These are phyloP conservation scores for Colletotrichum falcatum DNA, from an alignment of 2,329 filamentous ascomycete species.

Conservation along the genomic window DNA sequence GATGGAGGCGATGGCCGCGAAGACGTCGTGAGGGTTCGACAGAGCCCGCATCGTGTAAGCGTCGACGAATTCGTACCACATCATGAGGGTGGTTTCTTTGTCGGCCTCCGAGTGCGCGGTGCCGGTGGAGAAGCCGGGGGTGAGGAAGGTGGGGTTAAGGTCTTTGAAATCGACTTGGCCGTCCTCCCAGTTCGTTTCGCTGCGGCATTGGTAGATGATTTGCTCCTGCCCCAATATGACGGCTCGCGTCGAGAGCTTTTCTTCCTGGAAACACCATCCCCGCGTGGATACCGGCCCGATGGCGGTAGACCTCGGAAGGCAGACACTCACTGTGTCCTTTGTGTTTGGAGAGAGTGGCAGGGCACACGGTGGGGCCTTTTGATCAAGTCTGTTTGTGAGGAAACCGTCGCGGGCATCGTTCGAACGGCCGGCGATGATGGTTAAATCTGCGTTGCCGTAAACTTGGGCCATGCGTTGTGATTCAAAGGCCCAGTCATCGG, in stretches of 20 bases:
- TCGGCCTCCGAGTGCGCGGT: neutral
- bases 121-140: neutral
- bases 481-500: conserved; percentile 37
- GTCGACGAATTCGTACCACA: conserved; percentile 19
- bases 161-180: neutral
- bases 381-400: neutral
- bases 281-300: conserved; percentile 21
- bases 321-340: conserved; percentile 2
- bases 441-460: conserved; percentile 38
- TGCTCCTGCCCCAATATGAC: conserved; percentile 15
- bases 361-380: neutral
- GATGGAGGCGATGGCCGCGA: conserved; percentile 29
- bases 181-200: conserved; percentile 11
- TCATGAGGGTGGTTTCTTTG: conserved; percentile 1
- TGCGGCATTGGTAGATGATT: conserved; percentile 7
- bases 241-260: conserved; percentile 14
- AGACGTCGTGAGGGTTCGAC: conserved; percentile 30
- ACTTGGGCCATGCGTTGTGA: conserved; percentile 37
- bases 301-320: neutral
- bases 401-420: conserved; percentile 17
- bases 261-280: conserved; percentile 31
- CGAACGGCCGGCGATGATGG: conserved; percentile 26
- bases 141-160: neutral
- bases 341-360: conserved; percentile 1
- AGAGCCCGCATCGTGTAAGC: conserved; percentile 1